Conservation (phyloP, 345 rosid species). For the Moringa oleifera region DNA sequence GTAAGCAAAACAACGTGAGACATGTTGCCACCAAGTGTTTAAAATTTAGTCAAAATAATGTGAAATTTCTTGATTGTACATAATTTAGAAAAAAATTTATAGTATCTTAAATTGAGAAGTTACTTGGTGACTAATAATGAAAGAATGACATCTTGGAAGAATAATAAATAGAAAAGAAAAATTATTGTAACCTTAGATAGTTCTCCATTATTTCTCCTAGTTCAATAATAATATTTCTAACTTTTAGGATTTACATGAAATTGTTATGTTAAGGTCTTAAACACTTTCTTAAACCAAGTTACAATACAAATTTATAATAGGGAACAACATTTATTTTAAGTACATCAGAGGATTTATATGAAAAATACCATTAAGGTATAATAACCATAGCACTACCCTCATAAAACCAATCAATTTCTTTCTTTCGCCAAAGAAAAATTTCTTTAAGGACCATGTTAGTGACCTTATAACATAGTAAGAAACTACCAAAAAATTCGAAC, state of each 20-base stretch:
- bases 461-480: constrained; percentile 39
- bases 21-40: neutral
- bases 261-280: neutral
- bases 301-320: neutral
- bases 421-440: constrained; percentile 80
- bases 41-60: constrained; percentile 3
- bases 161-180: neutral
- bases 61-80: neutral
- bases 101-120: neutral
- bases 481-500: constrained; percentile 7
- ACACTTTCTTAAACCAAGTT: neutral
- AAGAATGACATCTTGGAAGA: neutral
- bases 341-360: constrained; percentile 1
- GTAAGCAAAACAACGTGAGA: no score
- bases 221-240: no score
- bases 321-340: neutral
- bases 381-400: constrained; percentile 95
- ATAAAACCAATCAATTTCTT: constrained; percentile 98
- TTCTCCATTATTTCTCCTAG: neutral
- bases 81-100: no score
- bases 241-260: neutral
- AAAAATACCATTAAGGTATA: constrained; percentile 80
- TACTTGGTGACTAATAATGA: neutral
- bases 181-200: neutral
- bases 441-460: constrained; percentile 89